phyloP scores from a whole-genome alignment of 345 rosid genomes.

The Schrenkiella parvula region DNA sequence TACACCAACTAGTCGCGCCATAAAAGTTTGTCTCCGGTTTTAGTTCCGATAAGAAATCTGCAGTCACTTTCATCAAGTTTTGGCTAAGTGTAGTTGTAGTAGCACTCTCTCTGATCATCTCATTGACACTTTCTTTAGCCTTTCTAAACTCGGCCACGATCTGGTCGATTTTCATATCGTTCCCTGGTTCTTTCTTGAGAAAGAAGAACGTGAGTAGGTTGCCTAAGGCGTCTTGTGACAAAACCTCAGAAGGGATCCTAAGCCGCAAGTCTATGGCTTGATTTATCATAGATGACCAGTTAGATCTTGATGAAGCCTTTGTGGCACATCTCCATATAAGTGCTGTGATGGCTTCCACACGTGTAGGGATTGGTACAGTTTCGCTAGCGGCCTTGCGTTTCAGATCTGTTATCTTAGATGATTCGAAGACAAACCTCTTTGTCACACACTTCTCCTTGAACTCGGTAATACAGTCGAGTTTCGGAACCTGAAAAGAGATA shows the following conservation, averaged over 20 bases:
- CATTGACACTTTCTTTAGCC: not conserved
- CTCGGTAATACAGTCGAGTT: not conserved
- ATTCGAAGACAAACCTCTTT: conserved; percentile 11
- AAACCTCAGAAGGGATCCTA: not conserved
- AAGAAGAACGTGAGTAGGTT: not conserved
- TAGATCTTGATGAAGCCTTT: not conserved
- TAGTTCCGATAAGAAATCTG: not conserved
- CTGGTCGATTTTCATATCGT: not conserved
- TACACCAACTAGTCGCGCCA: conserved; percentile 38
- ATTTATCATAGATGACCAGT: not conserved
- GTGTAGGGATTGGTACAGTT: conserved; percentile 11
- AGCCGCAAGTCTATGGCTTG: not conserved
- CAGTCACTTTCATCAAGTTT: not conserved
- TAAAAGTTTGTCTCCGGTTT: conserved; percentile 6
- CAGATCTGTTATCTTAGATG: conserved; percentile 19
- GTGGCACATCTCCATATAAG: conserved; percentile 22
- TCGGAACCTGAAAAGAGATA: not conserved
- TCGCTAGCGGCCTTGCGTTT: conserved; percentile 10
- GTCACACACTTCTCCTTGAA: not conserved
- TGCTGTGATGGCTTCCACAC: conserved; percentile 28
- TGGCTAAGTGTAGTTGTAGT: not conserved
- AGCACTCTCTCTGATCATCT: not conserved
- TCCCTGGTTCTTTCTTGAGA: not conserved
- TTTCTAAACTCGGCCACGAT: conserved; percentile 17
- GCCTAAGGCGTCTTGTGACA: not conserved